Base-by-base conservation (phyloP, 2,329 filamentous ascomycete genomes). In the Periconia sp. region DNA sequence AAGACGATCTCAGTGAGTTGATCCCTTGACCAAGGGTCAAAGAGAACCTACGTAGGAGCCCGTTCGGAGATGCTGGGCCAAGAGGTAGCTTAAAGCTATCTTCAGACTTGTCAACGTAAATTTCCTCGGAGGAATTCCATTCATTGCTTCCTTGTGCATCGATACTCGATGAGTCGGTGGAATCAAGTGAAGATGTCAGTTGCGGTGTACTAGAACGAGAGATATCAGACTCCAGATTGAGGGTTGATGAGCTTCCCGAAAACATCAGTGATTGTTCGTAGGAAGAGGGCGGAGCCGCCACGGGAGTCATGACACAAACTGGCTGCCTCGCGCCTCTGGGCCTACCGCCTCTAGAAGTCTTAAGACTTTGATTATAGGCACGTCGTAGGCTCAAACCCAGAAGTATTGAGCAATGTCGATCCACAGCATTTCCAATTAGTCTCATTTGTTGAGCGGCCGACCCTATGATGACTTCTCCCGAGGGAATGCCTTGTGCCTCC, bases 391-490 rank as follows among this genome's bases (percentile, higher is more conserved):
- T 73, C 4, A 88, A 58, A 0, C 89, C 89, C 1, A 91, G 63
- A 0, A 83, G 82, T 13, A 90, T 66, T 0, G 87, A 81, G 1
- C 89, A 80, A 17, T 82, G 80, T 7, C 88, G 74, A 3, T 88
- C 82, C 0, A 95, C 89, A 19, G 85, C 88, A 64, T 95, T 95
- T 0, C 89, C 89, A 0, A 92, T 75, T 15, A 89, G 81, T 40
- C 77, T 80, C 71, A 81, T 84, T 59, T 89, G 85, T 1, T 83
- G 71, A 0, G 25, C 8, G 0, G 77, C 64, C 0, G 40, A 57
- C 0, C 88, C 88, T 1, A 92, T 65, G 1, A 95, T 64, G 0
- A 92, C 78, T 43, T 92, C 89, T 5, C 83, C 52, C 41, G 92
- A 87, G 0, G 76, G 82, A 28, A 87, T 83, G 0, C 87, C 86